These are phyloP conservation scores for Trifolium repens DNA, from an alignment of 306 rosid genomes.

Conservation along the genomic window DNA sequence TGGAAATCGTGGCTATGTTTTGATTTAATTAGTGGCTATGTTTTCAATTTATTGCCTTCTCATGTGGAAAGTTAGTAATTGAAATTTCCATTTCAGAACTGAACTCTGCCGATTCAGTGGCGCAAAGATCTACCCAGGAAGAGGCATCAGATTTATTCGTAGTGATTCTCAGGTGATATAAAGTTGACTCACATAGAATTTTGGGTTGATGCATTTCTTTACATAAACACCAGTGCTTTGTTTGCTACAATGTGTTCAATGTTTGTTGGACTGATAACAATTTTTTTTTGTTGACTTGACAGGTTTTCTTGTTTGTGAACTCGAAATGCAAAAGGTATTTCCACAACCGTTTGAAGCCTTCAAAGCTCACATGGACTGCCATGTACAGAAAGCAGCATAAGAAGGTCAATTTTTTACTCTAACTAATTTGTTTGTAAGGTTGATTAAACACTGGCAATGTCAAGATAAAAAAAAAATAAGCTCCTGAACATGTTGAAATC, in stretches of 20 bases:
- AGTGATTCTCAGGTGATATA: conserved; percentile 78
- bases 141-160: conserved; percentile 80
- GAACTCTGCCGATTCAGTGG: conserved; percentile 95
- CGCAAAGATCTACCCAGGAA: conserved; percentile 87
- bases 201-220: background rate
- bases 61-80: conserved; percentile 6
- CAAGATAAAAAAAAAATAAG: background rate
- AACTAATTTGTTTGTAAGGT: background rate
- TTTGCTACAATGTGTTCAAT: background rate
- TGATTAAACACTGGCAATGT: background rate
- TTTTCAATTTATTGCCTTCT: background rate
- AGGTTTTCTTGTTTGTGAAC: conserved; percentile 83
- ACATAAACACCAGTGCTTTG: background rate
- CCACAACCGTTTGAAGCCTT: conserved; percentile 85
- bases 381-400: conserved; percentile 89
- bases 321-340: conserved; percentile 83
- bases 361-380: conserved; percentile 89
- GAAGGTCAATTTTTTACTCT: conserved; percentile 54
- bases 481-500: background rate
- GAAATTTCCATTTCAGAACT: conserved; percentile 55
- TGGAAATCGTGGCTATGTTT: background rate
- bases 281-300: background rate
- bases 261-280: too few species aligned
- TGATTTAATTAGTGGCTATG: background rate
- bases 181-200: background rate